These are phyloP conservation scores for Globisporangium viniferum DNA, from an alignment of 352 stramenopile species.

Conservation along the genomic window DNA sequence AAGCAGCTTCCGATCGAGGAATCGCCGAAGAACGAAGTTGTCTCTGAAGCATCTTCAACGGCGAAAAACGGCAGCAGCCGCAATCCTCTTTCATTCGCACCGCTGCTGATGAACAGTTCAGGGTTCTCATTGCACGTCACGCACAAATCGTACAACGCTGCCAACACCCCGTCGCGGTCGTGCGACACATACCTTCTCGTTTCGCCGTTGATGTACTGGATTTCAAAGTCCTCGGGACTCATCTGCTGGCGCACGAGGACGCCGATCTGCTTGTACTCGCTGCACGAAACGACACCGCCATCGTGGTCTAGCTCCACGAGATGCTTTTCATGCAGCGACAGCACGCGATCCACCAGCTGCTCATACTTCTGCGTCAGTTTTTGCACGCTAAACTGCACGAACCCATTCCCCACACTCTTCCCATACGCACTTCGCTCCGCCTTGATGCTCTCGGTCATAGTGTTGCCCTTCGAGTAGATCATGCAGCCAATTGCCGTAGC, in stretches of 20 bases:
- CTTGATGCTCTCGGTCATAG: slow-evolving; percentile 42
- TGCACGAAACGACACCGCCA: slow-evolving; percentile 50
- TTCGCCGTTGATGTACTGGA: slow-evolving; percentile 70
- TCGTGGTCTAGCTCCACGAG: slow-evolving; percentile 62
- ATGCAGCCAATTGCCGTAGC: slow-evolving; percentile 56
- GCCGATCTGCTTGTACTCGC: slow-evolving; percentile 68
- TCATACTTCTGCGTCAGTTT: slow-evolving; percentile 73
- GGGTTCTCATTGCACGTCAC: slow-evolving; percentile 73
- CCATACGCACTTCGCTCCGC: slow-evolving; percentile 45
- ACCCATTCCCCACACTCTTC: slow-evolving; percentile 44
- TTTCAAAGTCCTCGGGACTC: slow-evolving; percentile 55
- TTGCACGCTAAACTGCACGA: slow-evolving; percentile 66
- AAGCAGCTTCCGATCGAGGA: slow-evolving; percentile 78
- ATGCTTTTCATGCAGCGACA: slow-evolving; percentile 70
- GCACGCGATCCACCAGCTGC: slow-evolving; percentile 37
- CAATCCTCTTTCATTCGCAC: slow-evolving; percentile 66
- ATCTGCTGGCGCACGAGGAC: slow-evolving; percentile 53
- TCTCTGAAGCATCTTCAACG: slow-evolving; percentile 61
- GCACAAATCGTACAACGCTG: slow-evolving; percentile 75
- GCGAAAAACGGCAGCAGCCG: slow-evolving; percentile 71
- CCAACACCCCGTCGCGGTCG: slow-evolving; percentile 74
- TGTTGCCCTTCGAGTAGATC: slow-evolving; percentile 34
- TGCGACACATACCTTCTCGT: slow-evolving; percentile 51
- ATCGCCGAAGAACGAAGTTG: slow-evolving; percentile 77
- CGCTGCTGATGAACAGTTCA: slow-evolving; percentile 66